Conservation (phyloP, 1,284 basidiomycete genomes). For the Ceratobasidium sp. region DNA sequence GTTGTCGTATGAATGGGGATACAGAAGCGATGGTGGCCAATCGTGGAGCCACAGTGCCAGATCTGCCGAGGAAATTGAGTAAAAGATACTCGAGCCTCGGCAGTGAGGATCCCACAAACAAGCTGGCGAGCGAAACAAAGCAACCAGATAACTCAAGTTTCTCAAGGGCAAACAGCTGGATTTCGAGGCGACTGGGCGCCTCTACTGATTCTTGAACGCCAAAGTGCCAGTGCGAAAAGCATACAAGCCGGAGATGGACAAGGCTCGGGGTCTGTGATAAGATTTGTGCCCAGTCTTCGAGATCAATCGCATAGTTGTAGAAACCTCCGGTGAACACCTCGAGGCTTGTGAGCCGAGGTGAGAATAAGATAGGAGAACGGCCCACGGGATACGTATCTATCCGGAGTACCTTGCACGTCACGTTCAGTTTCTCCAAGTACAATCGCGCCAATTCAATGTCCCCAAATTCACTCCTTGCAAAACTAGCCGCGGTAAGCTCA, state of each 20-base stretch:
- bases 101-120: background rate
- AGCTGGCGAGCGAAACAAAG: background rate
- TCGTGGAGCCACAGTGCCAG: background rate
- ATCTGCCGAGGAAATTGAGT: background rate
- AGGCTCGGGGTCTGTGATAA: conserved; percentile 16
- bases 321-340: background rate
- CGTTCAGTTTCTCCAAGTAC: background rate
- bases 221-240: background rate
- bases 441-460: background rate
- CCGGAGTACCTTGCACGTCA: background rate
- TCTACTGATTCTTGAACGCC: background rate
- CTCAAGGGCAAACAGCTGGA: background rate
- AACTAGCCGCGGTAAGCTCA: too few relatives aligned
- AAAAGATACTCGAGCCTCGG: background rate
- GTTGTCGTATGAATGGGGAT: background rate
- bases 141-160: conserved; percentile 11
- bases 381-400: conserved; percentile 3
- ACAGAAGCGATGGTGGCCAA: background rate
- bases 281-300: background rate
- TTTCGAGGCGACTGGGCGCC: background rate
- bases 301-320: background rate
- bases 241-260: background rate
- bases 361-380: background rate
- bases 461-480: background rate
- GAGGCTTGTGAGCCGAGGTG: conserved; percentile 15